These are phyloP conservation scores for Aspergillus avenaceus DNA, from an alignment of 495 filamentous ascomycete species.

Conservation along the genomic window DNA sequence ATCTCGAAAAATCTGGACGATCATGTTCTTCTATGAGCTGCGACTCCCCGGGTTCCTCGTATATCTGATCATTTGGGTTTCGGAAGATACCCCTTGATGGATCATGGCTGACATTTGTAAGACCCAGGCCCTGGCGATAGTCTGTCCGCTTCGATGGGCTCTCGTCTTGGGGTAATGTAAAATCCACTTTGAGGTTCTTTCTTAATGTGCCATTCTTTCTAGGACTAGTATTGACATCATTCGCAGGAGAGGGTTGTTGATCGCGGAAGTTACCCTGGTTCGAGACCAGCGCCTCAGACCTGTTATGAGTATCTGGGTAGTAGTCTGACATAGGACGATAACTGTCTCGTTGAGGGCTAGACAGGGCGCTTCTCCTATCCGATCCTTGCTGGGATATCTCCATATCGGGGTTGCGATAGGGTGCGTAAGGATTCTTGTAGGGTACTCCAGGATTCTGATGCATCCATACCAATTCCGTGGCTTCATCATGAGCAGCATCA, in stretches of 20 bases:
- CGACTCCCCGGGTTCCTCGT: conserved; percentile 68
- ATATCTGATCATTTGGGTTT: conserved; percentile 76
- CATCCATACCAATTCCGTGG: conserved; percentile 80
- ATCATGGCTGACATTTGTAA: conserved; percentile 35
- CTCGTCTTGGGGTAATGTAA: conserved; percentile 32
- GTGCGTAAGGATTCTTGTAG: conserved; percentile 51
- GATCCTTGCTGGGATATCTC: conserved; percentile 32
- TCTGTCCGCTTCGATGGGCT: conserved; percentile 2
- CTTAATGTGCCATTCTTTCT: conserved; percentile 20
- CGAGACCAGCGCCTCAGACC: too few species aligned
- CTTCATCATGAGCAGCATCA: conserved; percentile 76
- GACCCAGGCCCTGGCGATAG: conserved; percentile 19
- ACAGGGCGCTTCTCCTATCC: conserved; percentile 61
- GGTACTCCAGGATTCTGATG: conserved; percentile 66
- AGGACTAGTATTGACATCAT: conserved; percentile 5
- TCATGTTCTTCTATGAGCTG: conserved; percentile 24
- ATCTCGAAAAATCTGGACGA: conserved; percentile 30
- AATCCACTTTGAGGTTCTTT: conserved; percentile 42
- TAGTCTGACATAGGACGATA: conserved; percentile 46
- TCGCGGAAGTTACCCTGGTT: too few species aligned
- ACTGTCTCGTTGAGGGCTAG: conserved; percentile 32
- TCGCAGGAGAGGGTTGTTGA: not conserved
- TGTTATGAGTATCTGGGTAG: conserved; percentile 37
- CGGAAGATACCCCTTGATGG: conserved; percentile 42
- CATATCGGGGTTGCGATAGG: conserved; percentile 50